Base-by-base conservation (phyloP, 192 early-diverging fungal species). In the Coemansia sp. region DNA sequence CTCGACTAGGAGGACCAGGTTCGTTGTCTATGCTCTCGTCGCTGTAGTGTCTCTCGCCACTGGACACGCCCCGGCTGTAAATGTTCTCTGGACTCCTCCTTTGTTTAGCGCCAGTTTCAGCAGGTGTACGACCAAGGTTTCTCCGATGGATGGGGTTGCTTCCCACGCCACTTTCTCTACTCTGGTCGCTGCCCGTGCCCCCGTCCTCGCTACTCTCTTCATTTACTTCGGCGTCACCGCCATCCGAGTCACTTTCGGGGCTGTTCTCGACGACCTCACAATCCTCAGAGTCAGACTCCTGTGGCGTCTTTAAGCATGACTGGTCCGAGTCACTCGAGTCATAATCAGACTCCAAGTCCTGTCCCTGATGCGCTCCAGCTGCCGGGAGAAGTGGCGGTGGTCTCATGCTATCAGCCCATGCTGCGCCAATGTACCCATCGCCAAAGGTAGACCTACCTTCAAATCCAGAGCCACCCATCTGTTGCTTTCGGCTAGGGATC, bases 291-390 rank as follows among this genome's bases (percentile, higher is more conserved):
- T 67, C 72, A 9, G 68, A 71, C 54, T 79, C 81, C 16, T 70
- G 71, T 13, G 82, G 82, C 22, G 82, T 84, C 49, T 63, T 70
- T 36, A 84, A 44, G 33, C 66, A 76, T 2, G 82, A 84, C 29
- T 31, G 42, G 15, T 84, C 82, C 1, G 82, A 66, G 43, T 84
- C 82, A 18, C 70, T 76, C 33, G 76, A 67, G 16, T 75, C 77
- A 52, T 67, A 75, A 18, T 68, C 79, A 4, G 65, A 65, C 1
- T 44, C 74, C 22, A 49, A 15, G 5, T 51, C 57, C 54, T 55
- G 27, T 11, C 66, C 73, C 3, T 66, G 31, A 22, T 74, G 55
- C 59, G 5, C 20, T 16, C 44, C 16, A 20, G 31, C 33, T 3
- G 63, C 69, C 0, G 74, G 33, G 33, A 47, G 42, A 31, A 74